Base-by-base conservation (phyloP, 345 rosid genomes). In the Combretum micranthum region DNA sequence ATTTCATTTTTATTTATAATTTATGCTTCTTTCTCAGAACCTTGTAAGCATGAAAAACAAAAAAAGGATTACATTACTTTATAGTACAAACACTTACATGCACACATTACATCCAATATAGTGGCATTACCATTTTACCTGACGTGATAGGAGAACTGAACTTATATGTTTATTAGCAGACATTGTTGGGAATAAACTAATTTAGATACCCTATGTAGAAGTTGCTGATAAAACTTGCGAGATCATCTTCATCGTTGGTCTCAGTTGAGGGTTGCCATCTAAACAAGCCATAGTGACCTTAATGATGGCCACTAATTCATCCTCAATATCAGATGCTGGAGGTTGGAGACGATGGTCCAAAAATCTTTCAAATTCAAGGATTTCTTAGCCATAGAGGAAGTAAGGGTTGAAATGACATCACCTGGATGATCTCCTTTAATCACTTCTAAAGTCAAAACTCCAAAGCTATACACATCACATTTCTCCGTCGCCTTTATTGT, bases 171-270 rank as follows among this genome's bases (percentile, higher is more conserved):
- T n/a, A n/a, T n/a, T n/a, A n/a, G n/a, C n/a, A n/a, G 39, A 32
- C 8, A 32, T 32, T 5, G 39, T 32, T 32, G 39, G 8, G 5
- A 10, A 32, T 7, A 32, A 10, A 32, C 39, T 32, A 32, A 32
- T 32, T 10, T 32, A 32, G 39, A 4, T 10, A 5, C 4, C 39
- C 8, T 5, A 10, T 32, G 39, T 6, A 32, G 39, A 32, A 10
- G 39, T 32, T 32, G 39, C 20, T 16, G 42, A 48, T 3, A 68
- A 18, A 43, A 43, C 0, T n/a, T 52, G 61, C 43, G 63, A 65
- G 49, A 75, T 47, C 42, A 25, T 32, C 17, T 61, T 4, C 80
- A 71, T 75, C 25, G 63, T 55, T 21, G 80, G 80, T 47, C 76
- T 59, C 0, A 21, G 26, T 11, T 64, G 59, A 20, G 76, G 80